Evolutionary conservation across 23 red algal species (phyloP), one percentile per base, ranked within the genome.

Genomic region (Agarophyton chilense): DNA sequence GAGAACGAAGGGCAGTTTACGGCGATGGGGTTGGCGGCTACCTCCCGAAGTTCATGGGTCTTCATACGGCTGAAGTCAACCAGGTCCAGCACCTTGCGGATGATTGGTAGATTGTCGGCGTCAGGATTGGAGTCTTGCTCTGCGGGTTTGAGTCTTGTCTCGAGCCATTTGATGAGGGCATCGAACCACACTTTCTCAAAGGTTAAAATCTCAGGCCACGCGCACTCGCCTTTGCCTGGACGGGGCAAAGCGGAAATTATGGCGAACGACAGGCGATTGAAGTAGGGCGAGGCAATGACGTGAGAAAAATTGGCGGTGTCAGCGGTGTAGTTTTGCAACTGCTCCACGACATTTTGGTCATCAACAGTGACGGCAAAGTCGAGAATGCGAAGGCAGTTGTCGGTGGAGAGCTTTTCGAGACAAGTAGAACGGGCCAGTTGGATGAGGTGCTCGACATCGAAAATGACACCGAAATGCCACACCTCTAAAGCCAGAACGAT

Each of bases 111-210:
- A 24, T 32, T 66, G 40, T 80, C 61, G 34, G 6, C 14, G 10
- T 57, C 51, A 16, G 60, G 14, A 10, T 42, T 33, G 61, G 61
- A 4, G 32, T 70, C 32, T 70, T 5, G 2, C 64, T 70, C 10
- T 14, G 32, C 16, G 14, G 64, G 4, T 38, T 52, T 36, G 47
- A 81, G 57, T 33, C 57, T 50, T 13, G 38, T 18, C 42, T 51
- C 55, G 53, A 90, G 86, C 86, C 86, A 90, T 41, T 71, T 79
- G 72, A 90, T 39, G 12, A 90, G 49, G 16, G 86, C 86, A 70
- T 90, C 86, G 41, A 90, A 90, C 86, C 86, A 90, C 14, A 90
- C 73, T 49, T 90, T 90, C 28, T 90, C 86, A 66, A 90, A 79
- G 2, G 86, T 90, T 9, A 81, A 16, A 28, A 90, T 81, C 76